Base-by-base conservation (phyloP, 495 filamentous ascomycete genomes). In the Aspergillus sparsus region DNA sequence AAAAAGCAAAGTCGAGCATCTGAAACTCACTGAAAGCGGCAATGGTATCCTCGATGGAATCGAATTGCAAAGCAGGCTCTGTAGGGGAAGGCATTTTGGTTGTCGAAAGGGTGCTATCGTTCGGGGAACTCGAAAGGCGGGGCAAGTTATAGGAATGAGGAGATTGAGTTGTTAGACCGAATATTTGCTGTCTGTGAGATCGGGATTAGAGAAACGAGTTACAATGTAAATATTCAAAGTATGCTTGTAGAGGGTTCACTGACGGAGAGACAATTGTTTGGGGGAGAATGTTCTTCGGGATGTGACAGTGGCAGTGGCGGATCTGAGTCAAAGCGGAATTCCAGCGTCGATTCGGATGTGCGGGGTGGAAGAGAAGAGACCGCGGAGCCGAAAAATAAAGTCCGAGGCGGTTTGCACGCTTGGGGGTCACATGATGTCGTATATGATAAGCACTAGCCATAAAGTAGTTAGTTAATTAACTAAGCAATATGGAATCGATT, bases 41-140 rank as follows among this genome's bases (percentile, higher is more conserved):
- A 63, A 97, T 85, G 37, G 89, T 83, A 60, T 97, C 91, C 57
- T 90, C 87, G 76, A 98, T 96, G 52, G 84, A 83, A 74, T 96
- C 89, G 73, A 98, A 96, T 61, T 72, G 65, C 27, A 71, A 68
- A 39, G 58, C 62, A 35, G 68, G 56, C 10, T 77, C 70, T 44
- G 72, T 71, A 18, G 69, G 61, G 8, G 74, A 69, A 61, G 75
- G 71, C 77, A 80, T 80, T 31, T 53, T 66, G 68, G 18, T 7
- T 63, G 7, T 39, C 6, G 34, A 46, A 15, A n/a, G 44, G 11
- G 6, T 47, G 44, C 0, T 21, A 9, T 21, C 15, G 44, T 21
- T 47, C 16, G 44, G 16, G 27, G 44, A 16, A 7, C 27, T 18
- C 21, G 3, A 16, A 47, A 47, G 11, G 44, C 44, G 16, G 44